phyloP scores from a whole-genome alignment of 441 rosid genomes.

The Pelargonium citronellum region DNA sequence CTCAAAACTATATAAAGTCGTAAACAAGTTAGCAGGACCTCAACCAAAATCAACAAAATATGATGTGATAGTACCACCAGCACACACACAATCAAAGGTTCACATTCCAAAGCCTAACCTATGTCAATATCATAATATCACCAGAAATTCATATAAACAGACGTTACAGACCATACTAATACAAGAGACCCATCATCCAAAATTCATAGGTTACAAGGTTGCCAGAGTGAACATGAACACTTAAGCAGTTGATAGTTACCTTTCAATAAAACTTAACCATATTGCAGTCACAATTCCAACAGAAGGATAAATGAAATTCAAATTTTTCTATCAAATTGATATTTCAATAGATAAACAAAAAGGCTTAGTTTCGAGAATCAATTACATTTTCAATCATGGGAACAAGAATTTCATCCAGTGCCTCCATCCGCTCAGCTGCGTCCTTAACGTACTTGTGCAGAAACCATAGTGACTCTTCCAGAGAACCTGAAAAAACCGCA shows the following conservation, averaged over 20 bases:
- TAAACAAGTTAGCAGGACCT: neutral
- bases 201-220: neutral
- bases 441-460: constrained; percentile 52
- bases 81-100: neutral
- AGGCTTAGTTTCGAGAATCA: neutral
- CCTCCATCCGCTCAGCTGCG: constrained; percentile 40
- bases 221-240: neutral
- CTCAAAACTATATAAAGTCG: too few species aligned
- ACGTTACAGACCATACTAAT: neutral
- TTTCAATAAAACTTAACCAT: neutral
- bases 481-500: constrained; percentile 36
- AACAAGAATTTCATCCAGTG: constrained; percentile 55
- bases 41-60: neutral
- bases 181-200: neutral
- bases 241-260: neutral
- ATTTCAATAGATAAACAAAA: neutral
- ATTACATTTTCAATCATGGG: constrained; percentile 69
- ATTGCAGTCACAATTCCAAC: neutral
- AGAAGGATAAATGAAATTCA: neutral
- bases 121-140: neutral
- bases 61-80: neutral
- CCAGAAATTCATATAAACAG: neutral
- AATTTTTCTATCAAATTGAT: neutral
- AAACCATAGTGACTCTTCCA: constrained; percentile 71
- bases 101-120: neutral